Conservation (phyloP, 2,329 filamentous ascomycete genomes). For the Xylaria polymorpha region DNA sequence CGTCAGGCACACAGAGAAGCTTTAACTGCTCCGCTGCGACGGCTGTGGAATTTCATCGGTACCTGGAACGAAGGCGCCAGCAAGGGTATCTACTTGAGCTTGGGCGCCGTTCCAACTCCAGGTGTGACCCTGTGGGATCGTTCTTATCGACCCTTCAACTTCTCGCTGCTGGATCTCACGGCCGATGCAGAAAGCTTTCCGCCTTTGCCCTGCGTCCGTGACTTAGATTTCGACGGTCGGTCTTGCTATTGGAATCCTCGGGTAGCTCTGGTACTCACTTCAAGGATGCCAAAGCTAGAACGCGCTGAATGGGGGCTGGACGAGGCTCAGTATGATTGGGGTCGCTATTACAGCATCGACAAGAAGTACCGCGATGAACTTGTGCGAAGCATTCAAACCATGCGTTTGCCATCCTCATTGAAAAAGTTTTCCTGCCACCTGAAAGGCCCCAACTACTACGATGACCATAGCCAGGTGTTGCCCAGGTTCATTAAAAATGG, state of each 20-base stretch:
- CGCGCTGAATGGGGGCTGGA: not conserved
- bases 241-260: not conserved
- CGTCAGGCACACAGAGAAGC: not conserved
- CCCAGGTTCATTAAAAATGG: conserved; percentile 5
- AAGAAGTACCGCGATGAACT: conserved; percentile 3
- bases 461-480: not conserved
- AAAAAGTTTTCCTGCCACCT: not conserved
- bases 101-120: too few relatives aligned
- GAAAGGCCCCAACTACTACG: not conserved
- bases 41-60: conserved; percentile 2
- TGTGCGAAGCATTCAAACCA: not conserved
- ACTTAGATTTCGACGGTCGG: not conserved
- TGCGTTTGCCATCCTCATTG: not conserved
- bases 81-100: too few relatives aligned
- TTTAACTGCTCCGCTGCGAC: not conserved
- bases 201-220: not conserved
- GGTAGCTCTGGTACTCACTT: not conserved
- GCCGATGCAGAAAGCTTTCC: not conserved
- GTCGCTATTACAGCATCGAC: conserved; percentile 13
- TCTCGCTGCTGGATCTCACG: not conserved
- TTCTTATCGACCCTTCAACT: too few relatives aligned
- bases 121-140: too few relatives aligned
- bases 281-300: conserved; percentile 9
- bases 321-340: not conserved
- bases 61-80: not conserved